These are phyloP conservation scores for Eustoma russellianum DNA, from an alignment of 257 asterid genomes.

Conservation along the genomic window DNA sequence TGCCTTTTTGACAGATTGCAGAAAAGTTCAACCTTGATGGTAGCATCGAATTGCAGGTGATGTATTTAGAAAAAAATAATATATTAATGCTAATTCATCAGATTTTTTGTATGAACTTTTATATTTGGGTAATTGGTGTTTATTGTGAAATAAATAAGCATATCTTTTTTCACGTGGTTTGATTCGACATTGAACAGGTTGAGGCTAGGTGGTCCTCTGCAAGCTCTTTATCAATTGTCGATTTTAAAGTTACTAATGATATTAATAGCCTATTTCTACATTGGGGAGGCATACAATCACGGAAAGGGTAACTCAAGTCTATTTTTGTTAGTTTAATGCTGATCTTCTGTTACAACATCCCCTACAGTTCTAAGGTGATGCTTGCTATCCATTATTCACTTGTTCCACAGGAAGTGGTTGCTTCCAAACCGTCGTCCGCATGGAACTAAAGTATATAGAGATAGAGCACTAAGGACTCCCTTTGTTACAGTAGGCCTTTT, in stretches of 20 bases:
- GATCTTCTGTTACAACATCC: constrained; percentile 2
- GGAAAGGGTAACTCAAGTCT: constrained; percentile 31
- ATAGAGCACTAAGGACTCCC: constrained; percentile 81
- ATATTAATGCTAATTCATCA: no score
- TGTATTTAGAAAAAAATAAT: no score
- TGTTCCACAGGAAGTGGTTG: constrained; percentile 56
- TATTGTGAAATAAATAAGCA: no score
- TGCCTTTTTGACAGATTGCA: constrained; percentile 31
- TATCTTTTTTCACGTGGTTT: not conserved
- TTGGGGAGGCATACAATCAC: constrained; percentile 74
- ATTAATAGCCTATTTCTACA: constrained; percentile 60
- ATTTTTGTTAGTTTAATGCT: constrained; percentile 4
- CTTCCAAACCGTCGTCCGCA: constrained; percentile 71
- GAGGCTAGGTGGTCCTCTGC: constrained; percentile 53
- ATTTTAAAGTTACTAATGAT: constrained; percentile 41
- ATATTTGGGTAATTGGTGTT: no score
- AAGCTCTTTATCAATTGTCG: constrained; percentile 40
- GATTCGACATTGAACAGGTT: constrained; percentile 49
- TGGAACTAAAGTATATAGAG: constrained; percentile 70
- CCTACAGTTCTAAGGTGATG: constrained; percentile 1
- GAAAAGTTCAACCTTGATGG: constrained; percentile 74
- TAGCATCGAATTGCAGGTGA: constrained; percentile 75
- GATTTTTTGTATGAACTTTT: no score
- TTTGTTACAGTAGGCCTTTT: constrained; percentile 61
- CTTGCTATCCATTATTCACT: not conserved